Evolutionary conservation across 2,329 filamentous ascomycete genomes (phyloP).

Genomic region (Mycogone perniciosa): DNA sequence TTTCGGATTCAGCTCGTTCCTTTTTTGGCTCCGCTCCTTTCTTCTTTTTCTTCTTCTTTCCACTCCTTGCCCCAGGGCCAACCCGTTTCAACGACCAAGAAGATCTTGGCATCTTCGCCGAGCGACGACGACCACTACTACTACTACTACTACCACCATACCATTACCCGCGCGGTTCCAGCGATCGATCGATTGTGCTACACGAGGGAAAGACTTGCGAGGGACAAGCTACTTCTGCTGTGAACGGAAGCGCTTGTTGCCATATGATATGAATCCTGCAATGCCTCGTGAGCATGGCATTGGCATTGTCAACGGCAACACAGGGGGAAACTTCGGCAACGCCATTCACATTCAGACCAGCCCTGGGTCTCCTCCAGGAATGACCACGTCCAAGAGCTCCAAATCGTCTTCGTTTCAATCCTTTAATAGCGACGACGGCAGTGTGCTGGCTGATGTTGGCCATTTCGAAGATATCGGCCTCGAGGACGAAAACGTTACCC

Average conservation of each 20-base stretch:
- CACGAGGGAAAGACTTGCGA: no score
- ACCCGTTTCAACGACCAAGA: background rate
- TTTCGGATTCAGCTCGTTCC: background rate
- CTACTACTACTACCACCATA: background rate
- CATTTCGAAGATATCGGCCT: constrained; percentile 94
- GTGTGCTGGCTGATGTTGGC: constrained; percentile 62
- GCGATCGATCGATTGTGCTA: background rate
- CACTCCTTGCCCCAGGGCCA: background rate
- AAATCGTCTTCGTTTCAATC: constrained; percentile 87
- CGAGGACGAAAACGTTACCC: constrained; percentile 53
- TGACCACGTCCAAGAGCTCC: constrained; percentile 79
- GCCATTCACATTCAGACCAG: constrained; percentile 21
- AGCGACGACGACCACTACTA: background rate
- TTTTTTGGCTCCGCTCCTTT: background rate
- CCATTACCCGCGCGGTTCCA: background rate
- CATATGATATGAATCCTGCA: constrained; percentile 21
- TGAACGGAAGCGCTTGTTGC: background rate
- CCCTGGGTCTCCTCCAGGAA: constrained; percentile 45
- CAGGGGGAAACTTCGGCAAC: background rate
- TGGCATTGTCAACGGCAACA: constrained; percentile 15
- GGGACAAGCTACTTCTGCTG: background rate
- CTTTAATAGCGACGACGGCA: constrained; percentile 66
- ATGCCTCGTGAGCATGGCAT: constrained; percentile 30
- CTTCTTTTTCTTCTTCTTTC: background rate
- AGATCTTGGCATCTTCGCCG: background rate